phyloP scores from a whole-genome alignment of 345 rosid genomes.

The Populus pruinosa region DNA sequence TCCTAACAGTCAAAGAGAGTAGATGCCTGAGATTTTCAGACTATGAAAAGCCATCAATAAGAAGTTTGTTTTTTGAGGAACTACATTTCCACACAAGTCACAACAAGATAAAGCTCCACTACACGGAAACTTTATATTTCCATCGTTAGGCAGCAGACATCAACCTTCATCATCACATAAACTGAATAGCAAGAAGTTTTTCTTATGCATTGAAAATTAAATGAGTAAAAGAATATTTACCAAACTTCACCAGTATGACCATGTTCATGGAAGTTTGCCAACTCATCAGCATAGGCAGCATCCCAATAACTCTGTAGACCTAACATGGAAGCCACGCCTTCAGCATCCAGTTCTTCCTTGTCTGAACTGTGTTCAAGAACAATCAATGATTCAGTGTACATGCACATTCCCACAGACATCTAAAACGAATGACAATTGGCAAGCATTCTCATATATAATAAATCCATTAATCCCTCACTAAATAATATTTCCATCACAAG shows the following conservation, averaged over 20 bases:
- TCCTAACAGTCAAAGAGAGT: no score
- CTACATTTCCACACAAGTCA: no score
- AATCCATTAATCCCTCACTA: no score
- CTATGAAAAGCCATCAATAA: no score
- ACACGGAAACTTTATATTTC: no score
- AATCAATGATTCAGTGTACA: neutral
- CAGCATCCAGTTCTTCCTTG: slow-evolving; percentile 86
- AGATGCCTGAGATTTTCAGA: no score
- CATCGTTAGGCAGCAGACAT: no score
- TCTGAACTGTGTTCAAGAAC: slow-evolving; percentile 60
- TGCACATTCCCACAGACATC: neutral
- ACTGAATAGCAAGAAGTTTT: neutral
- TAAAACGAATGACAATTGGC: neutral
- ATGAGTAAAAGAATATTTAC: slow-evolving; percentile 30
- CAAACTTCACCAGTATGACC: slow-evolving; percentile 96
- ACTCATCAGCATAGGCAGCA: slow-evolving; percentile 85
- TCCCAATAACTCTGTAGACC: slow-evolving; percentile 98
- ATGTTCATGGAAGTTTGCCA: slow-evolving; percentile 80
- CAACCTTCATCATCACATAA: no score
- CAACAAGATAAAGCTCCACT: no score
- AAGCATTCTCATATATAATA: no score
- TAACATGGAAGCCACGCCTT: slow-evolving; percentile 71
- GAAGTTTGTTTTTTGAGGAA: no score
- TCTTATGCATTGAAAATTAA: neutral
- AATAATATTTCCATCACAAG: no score